Base-by-base conservation (phyloP, 225 moss, liverwort and hornwort genomes). In the Climacium dendroides region DNA sequence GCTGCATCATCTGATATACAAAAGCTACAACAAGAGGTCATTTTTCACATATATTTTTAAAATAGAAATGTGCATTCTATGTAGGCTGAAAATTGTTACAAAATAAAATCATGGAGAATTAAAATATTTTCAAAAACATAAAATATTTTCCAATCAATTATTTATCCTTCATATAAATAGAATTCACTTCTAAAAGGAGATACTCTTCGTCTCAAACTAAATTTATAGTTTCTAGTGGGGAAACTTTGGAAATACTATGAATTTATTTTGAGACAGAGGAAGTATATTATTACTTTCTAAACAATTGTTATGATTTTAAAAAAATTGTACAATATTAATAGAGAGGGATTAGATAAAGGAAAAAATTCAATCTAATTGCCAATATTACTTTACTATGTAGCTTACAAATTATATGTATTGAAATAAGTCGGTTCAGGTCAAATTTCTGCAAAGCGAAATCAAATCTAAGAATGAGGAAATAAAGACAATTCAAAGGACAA, bases 181-280 rank as follows among this genome's bases (percentile, higher is more conserved):
- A 26, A 45, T 25, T 52, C 6, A 37, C 6, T 23, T 85, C 1
- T 15, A 0, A 39, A 41, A 53, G 1, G 1, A 18, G 0, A 9
- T 19, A 7, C 2, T 5, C 3, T 71, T 1, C 24, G 0, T 16
- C 3, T 71, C 15, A 43, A 43, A 71, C 43, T 71, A 71, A 71
- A 43, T 43, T 1, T 2, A 0, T 9, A 0, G 13, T 71, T 26
- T 43, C 3, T 28, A 9, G 3, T 15, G 5, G 8, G 8, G 1
- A 71, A 26, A n/a, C 2, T 71, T 0, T 15, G 0, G 2, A 5
- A 37, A 1, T 26, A 26, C 5, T 0, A 26, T 3, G 0, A 0
- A 15, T 26, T 43, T 43, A 15, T 43, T 43, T 43, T 71, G 5
- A 43, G 9, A 43, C 1, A 20, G 1, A 43, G 1, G 2, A 2